These are phyloP conservation scores for Stenogyne calaminthoides DNA, from an alignment of 305 asterid genomes.

Conservation along the genomic window DNA sequence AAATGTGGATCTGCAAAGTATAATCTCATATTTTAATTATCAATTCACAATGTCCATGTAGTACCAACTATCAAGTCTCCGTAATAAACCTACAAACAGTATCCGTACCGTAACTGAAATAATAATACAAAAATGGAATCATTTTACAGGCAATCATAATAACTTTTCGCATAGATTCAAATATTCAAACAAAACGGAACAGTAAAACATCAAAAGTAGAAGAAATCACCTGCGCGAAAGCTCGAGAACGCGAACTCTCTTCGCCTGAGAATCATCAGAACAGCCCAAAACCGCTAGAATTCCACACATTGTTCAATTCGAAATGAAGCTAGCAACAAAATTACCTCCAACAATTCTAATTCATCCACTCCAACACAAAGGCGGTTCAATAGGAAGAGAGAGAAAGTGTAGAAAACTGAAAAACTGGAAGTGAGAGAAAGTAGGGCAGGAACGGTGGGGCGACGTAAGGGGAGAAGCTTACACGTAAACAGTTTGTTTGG, in stretches of 20 bases:
- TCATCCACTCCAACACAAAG: not conserved
- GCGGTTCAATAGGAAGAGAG: no score
- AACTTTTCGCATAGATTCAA: not conserved
- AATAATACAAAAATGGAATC: not conserved
- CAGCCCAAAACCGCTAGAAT: slow-evolving; percentile 94
- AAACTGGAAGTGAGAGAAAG: slow-evolving; percentile 16
- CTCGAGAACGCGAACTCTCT: slow-evolving; percentile 97
- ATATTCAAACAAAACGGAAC: not conserved
- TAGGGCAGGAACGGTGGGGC: slow-evolving; percentile 25
- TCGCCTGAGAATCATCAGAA: slow-evolving; percentile 88
- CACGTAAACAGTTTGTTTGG: slow-evolving; percentile 20
- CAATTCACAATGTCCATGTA: not conserved
- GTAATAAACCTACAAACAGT: not conserved
- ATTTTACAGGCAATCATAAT: not conserved
- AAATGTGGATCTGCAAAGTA: no score
- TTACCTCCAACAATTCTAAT: not conserved
- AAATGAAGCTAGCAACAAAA: not conserved
- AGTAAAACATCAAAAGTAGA: not conserved
- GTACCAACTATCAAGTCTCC: not conserved
- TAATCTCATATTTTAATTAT: not conserved
- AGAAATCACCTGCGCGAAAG: slow-evolving; percentile 87
- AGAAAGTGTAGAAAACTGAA: not conserved
- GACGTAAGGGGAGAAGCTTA: slow-evolving; percentile 31
- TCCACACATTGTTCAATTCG: slow-evolving; percentile 71
- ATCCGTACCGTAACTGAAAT: not conserved